These are phyloP conservation scores for Metschnikowia henanensis DNA, from an alignment of 805 yeast species.

Conservation along the genomic window DNA sequence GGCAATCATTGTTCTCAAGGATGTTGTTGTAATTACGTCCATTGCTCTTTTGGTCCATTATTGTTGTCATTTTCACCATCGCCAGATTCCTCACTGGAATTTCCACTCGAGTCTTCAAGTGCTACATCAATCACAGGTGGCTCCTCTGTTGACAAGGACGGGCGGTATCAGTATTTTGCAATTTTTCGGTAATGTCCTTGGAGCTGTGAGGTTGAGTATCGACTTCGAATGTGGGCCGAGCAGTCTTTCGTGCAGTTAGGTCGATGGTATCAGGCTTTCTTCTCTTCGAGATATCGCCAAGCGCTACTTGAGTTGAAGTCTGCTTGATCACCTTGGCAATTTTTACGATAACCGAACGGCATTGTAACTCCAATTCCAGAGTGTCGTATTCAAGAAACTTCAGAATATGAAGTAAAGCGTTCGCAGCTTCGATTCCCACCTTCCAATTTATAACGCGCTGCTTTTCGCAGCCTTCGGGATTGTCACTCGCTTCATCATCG, in stretches of 20 bases:
- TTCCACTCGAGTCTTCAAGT: too few relatives aligned
- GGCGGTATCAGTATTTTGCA: too few relatives aligned
- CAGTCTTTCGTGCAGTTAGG: neutral
- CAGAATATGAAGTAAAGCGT: neutral
- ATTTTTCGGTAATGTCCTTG: too few relatives aligned
- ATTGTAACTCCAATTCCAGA: neutral
- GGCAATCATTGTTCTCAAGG: too few relatives aligned
- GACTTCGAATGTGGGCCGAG: neutral
- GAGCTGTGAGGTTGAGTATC: neutral
- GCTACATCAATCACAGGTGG: too few relatives aligned
- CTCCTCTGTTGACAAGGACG: too few relatives aligned
- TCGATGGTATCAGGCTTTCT: neutral
- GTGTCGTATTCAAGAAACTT: neutral
- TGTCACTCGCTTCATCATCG: constrained; percentile 28
- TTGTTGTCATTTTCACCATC: too few relatives aligned
- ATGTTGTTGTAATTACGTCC: too few relatives aligned
- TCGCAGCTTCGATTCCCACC: neutral
- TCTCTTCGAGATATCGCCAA: neutral
- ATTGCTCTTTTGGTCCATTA: too few relatives aligned
- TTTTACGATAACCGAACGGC: neutral
- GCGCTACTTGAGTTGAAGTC: neutral
- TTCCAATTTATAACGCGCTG: neutral
- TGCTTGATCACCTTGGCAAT: neutral
- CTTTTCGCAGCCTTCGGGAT: constrained; percentile 18
- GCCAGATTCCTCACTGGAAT: too few relatives aligned